Base-by-base conservation (phyloP, 805 yeast species). In the Kodamaea laetipori region DNA sequence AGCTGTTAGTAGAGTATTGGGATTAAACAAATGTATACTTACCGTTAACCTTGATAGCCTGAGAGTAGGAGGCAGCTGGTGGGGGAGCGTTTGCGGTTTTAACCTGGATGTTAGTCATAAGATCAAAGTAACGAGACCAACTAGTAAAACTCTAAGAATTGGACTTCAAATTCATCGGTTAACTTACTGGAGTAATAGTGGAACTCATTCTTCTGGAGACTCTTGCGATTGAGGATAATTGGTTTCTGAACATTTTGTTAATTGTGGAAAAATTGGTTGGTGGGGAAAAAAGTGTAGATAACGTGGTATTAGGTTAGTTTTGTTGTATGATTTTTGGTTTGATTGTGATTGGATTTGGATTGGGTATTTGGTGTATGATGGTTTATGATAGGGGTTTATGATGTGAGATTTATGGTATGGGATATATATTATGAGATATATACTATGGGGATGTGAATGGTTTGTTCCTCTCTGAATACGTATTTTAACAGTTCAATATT, bases 31-130 rank as follows among this genome's bases (percentile, higher is more conserved):
- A n/a, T 21, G 9, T 33, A 25, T 39, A 40, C 43, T 37, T 66
- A 69, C 74, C 74, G 66, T 87, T 88, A 56, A 82, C 95, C 71
- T 86, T 90, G 66, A 90, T 80, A 37, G 98, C 99, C 69, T 94
- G 99, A 21, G 96, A 88, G 68, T 92, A 92, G 10, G 96, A 81
- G 28, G 97, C 98, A 31, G 96, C 97, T 48, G 98, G 96, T 46
- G 95, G 90, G 54, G 99, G 98, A 27, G 98, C 96, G 53, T 73
- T 73, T 50, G 80, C 73, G 41, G 96, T 81, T 56, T 77, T 74
- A 46, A 88, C 82, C 77, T 70, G 46, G 12, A 46, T 40, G 57
- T 47, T 59, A 47, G 53, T 48, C 24, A 21, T 6, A 6, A 6
- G 8, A 8, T 28, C 15, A 6, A 10, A 26, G 13, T 26, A 23